Conservation (phyloP, 2,329 filamentous ascomycete species). For the Fusarium sp. region DNA sequence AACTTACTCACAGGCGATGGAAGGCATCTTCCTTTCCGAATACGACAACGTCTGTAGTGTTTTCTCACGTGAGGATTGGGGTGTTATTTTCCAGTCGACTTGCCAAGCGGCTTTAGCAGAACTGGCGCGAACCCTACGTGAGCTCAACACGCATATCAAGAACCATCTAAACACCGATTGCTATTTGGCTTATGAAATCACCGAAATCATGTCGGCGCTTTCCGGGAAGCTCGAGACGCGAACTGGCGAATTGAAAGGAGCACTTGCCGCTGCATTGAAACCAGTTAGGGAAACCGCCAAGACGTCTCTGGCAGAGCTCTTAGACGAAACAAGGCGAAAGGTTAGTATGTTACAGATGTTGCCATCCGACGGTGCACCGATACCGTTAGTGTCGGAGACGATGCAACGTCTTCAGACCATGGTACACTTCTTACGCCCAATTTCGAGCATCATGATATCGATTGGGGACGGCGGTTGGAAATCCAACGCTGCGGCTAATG, state of each 20-base stretch:
- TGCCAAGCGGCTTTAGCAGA: slow-evolving; percentile 83
- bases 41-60: slow-evolving; percentile 91
- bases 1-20: slow-evolving; percentile 87
- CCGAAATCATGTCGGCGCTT: slow-evolving; percentile 85
- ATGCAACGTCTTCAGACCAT: slow-evolving; percentile 89
- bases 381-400: slow-evolving; percentile 82
- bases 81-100: slow-evolving; percentile 79
- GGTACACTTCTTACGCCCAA: slow-evolving; percentile 84
- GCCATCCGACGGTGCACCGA: slow-evolving; percentile 80
- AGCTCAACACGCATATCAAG: slow-evolving; percentile 91
- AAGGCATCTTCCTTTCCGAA: slow-evolving; percentile 87
- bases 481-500: slow-evolving; percentile 59
- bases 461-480: slow-evolving; percentile 94
- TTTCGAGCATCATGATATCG: slow-evolving; percentile 91
- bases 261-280: slow-evolving; percentile 85
- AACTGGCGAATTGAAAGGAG: slow-evolving; percentile 85
- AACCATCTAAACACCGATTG: slow-evolving; percentile 89
- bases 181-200: slow-evolving; percentile 93
- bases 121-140: slow-evolving; percentile 84
- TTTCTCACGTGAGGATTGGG: slow-evolving; percentile 88
- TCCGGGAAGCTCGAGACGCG: slow-evolving; percentile 82
- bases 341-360: slow-evolving; percentile 73
- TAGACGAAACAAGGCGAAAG: slow-evolving; percentile 83
- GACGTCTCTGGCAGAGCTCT: slow-evolving; percentile 80
- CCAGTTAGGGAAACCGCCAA: slow-evolving; percentile 94